phyloP scores from a whole-genome alignment of 2,329 filamentous ascomycete genomes.

The Colletotrichum sp. region DNA sequence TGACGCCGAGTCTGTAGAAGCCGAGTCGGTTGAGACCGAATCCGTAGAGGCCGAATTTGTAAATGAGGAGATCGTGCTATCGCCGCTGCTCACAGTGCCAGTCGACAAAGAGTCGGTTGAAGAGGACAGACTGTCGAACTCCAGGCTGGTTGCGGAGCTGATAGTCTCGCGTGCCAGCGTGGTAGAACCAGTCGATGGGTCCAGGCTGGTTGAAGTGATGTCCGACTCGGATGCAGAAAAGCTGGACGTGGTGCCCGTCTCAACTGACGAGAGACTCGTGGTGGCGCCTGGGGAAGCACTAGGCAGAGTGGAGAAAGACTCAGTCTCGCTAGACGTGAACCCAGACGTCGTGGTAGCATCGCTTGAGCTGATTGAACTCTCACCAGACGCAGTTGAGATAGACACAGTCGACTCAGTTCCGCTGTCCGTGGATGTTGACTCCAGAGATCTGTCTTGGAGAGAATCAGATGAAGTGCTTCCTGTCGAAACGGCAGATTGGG shows the following conservation, averaged over 20 bases:
- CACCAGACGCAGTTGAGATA: background rate
- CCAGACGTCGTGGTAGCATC: background rate
- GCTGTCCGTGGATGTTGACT: background rate
- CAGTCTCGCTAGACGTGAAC: background rate
- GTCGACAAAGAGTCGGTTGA: background rate
- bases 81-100: background rate
- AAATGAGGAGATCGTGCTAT: background rate
- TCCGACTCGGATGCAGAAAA: background rate
- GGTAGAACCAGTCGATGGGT: background rate
- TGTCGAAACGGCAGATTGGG: background rate
- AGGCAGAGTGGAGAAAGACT: background rate
- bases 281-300: background rate
- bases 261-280: background rate
- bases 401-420: background rate
- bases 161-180: background rate
- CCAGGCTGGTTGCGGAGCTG: background rate
- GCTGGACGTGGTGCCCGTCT: background rate
- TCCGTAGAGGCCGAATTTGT: background rate
- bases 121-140: background rate
- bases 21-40: too few species aligned
- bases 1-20: background rate
- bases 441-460: background rate
- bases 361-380: background rate
- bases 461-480: background rate
- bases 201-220: background rate